Evolutionary conservation across 768 basidiomycete genomes (phyloP), one percentile per base, ranked within the genome.

Genomic region (Cystofilobasidium macerans): DNA sequence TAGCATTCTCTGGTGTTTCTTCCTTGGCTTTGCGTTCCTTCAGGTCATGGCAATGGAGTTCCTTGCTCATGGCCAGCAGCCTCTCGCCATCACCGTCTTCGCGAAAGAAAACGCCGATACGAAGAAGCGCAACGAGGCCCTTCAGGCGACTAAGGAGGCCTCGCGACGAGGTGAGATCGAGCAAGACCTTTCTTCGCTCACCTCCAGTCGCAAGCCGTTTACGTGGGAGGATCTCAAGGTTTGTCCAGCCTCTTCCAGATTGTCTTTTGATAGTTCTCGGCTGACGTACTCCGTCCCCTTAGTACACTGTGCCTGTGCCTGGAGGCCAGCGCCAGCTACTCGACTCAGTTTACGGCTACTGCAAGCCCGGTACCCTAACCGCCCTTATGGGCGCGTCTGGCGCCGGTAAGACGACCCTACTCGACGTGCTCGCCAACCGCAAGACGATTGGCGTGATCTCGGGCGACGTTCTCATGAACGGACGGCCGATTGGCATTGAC

Each of bases 321-420:
- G 69, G 24, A 71, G 69, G 69, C 7, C 70, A 71, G 61, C 26
- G 75, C 45, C 67, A 70, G 43, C 78, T 90, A 1, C 78, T 90
- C 62, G 81, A 89, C 69, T 81, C n/a, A 20, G 54, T 92, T 16
- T 86, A 84, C 33, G 89, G 89, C 0, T 91, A 81, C 74, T 88
- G 89, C 24, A 83, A 82, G 13, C 90, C 89, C 0, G 89, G 90
- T 6, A 89, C 85, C 74, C 83, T 53, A 68, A 90, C 89, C 0
- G 90, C 89, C 0, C 80, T 93, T 13, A 89, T 93, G 88, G 89
- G 89, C 4, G 70, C 72, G 9, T 74, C 73, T 20, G 75, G 75
- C 40, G 73, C 73, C 48, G 86, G 85, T 77, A 73, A 71, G 78
- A 78, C 57, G 30, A 54, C 51, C 13, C 69, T 77, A 11, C 61